Conservation (phyloP, 257 asterid species). For the Hygrophila difformis region DNA sequence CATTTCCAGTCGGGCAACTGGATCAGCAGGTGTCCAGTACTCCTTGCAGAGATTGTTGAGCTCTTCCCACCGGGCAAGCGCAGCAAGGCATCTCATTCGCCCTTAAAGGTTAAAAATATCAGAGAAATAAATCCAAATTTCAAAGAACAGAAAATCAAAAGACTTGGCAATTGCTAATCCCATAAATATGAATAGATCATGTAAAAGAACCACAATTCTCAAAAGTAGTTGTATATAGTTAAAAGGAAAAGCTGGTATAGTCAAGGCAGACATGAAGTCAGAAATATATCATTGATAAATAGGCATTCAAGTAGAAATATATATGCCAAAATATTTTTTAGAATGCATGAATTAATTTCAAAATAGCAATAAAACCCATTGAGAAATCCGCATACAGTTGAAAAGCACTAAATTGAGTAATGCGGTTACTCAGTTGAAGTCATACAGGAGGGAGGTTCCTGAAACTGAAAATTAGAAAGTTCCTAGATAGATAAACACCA, state of each 20-base stretch:
- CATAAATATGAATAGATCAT: constrained; percentile 2
- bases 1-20: constrained; percentile 97
- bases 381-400: not conserved
- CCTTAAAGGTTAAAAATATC: constrained; percentile 33
- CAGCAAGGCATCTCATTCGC: constrained; percentile 97
- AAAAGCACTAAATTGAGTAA: constrained; percentile 1
- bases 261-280: constrained; percentile 1
- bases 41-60: constrained; percentile 96
- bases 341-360: not conserved
- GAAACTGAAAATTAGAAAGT: no score
- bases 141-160: constrained; percentile 2
- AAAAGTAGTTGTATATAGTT: constrained; percentile 1
- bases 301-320: constrained; percentile 3
- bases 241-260: constrained; percentile 5
- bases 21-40: constrained; percentile 98
- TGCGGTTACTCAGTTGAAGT: not conserved
- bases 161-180: no score
- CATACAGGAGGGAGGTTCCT: not conserved
- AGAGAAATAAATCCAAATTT: not conserved
- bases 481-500: not conserved
- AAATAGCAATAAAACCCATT: not conserved
- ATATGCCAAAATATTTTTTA: not conserved
- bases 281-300: constrained; percentile 5
- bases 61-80: constrained; percentile 99
- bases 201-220: not conserved